Conservation (phyloP, 129 eudicot species). For the Lactuca saligna region DNA sequence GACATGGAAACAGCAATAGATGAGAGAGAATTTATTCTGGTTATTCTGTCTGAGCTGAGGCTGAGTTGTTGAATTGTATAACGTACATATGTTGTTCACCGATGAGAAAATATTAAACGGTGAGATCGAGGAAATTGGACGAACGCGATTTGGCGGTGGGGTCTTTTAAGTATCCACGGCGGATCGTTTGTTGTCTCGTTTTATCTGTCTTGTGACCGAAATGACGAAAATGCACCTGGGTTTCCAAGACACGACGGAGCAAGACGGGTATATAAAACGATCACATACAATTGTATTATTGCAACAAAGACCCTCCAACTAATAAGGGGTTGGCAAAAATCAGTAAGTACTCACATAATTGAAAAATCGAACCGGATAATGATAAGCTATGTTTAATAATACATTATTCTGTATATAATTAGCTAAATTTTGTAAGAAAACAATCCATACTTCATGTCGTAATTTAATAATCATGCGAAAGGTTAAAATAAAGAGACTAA, state of each 20-base stretch:
- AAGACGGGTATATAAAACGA: background rate
- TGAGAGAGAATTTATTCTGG: slow-evolving; percentile 26
- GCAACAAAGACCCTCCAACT: too few relatives aligned
- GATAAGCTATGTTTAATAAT: too few relatives aligned
- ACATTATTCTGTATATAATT: too few relatives aligned
- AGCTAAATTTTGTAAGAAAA: too few relatives aligned
- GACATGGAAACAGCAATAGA: background rate
- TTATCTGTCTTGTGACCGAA: background rate
- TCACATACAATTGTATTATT: too few relatives aligned
- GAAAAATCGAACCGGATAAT: too few relatives aligned
- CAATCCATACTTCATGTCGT: too few relatives aligned
- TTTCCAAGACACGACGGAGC: background rate
- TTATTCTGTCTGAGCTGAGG: slow-evolving; percentile 18
- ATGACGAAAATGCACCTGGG: slow-evolving; percentile 3
- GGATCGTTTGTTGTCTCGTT: slow-evolving; percentile 25
- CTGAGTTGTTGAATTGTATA: slow-evolving; percentile 31
- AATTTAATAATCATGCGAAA: too few relatives aligned
- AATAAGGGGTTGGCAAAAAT: too few relatives aligned
- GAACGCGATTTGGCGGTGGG: slow-evolving; percentile 19
- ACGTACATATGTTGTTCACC: slow-evolving; percentile 31
- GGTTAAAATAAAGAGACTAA: too few relatives aligned
- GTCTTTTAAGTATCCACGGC: slow-evolving; percentile 29
- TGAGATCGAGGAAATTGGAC: slow-evolving; percentile 24
- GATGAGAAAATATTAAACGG: slow-evolving; percentile 14
- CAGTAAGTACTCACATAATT: too few relatives aligned